Evolutionary conservation across 805 yeast genomes (phyloP), one percentile per base, ranked within the genome.

Genomic region (Kluyveromyces aestuarii): DNA sequence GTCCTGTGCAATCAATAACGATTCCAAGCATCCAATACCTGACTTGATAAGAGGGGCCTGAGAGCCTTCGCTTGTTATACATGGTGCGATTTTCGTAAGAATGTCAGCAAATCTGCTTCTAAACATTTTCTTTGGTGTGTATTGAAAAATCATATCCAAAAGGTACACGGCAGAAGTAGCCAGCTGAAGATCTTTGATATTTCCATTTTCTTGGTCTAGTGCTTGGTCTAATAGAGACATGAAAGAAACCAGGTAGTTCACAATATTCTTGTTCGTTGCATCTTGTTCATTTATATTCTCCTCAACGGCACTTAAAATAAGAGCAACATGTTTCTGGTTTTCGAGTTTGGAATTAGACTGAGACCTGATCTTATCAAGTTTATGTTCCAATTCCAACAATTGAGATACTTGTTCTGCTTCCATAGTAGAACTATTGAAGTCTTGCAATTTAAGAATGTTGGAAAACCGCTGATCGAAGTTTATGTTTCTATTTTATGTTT

Each of bases 251-350:
- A 89, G 82, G 66, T 93, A 93, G 0, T 96, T 82, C 27, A 87
- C 83, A 27, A 96, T 82, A 14, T 85, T 73, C 50, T 71, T 73
- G 43, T 75, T 74, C 45, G 78, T 78, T 2, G 51, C 49, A 10
- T 60, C 61, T 56, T 83, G 86, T 54, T 81, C 88, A 41, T 75
- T 73, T 41, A 93, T 75, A 56, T 87, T 87, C 57, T 87, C 96
- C 63, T 93, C 99, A 44, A 93, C 90, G 3, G 97, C 96, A 19
- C 84, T 76, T 44, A 93, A 73, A 49, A 91, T 82, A 27, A 87
- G 69, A 8, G 96, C 96, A 53, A 87, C 72, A 61, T 84, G 88
- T 60, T 84, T 85, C 69, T 89, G 97, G 65, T 89, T 87, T 21
- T 84, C 88, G 45, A 90, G 70, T 63, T 87, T 88, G n/a, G 96